phyloP scores from a whole-genome alignment of 2,329 filamentous ascomycete species.

The Colletotrichum simmondsii region DNA sequence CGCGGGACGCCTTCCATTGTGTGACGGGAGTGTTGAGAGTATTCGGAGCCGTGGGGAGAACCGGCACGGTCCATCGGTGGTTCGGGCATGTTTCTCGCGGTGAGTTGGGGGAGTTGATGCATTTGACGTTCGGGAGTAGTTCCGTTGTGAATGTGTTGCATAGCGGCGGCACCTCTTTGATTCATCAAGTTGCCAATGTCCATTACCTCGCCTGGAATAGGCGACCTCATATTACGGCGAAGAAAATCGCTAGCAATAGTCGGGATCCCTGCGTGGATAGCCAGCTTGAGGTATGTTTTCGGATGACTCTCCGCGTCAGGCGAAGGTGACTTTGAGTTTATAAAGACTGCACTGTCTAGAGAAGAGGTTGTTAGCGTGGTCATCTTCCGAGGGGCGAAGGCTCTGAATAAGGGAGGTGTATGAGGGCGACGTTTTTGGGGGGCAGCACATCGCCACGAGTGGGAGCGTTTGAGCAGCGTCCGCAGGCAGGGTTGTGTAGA shows the following conservation, averaged over 20 bases:
- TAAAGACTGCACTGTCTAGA: constrained; percentile 18
- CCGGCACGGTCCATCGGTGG: constrained; percentile 62
- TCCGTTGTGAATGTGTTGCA: constrained; percentile 37
- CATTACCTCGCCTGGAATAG: constrained; percentile 61
- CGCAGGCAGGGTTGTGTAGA: constrained; percentile 14
- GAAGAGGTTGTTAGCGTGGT: constrained; percentile 14
- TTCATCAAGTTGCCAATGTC: constrained; percentile 65
- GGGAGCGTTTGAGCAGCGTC: constrained; percentile 26
- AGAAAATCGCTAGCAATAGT: constrained; percentile 20
- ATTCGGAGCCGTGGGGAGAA: constrained; percentile 70
- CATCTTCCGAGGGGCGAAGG: constrained; percentile 11
- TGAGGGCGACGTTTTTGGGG: not conserved
- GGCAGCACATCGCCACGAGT: constrained; percentile 28
- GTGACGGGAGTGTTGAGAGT: constrained; percentile 65
- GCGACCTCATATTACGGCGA: constrained; percentile 51
- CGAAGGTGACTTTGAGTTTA: constrained; percentile 33
- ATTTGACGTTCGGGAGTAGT: constrained; percentile 40
- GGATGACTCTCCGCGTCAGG: constrained; percentile 26
- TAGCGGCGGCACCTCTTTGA: constrained; percentile 54
- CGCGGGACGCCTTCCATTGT: constrained; percentile 56
- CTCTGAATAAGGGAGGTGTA: constrained; percentile 8
- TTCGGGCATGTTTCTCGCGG: constrained; percentile 38
- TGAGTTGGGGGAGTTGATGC: constrained; percentile 41
- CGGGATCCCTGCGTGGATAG: constrained; percentile 26
- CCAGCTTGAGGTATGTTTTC: constrained; percentile 27